A percentile compares a stretch with the other conserved stretches of the same genome.
Evolutionary conservation across 352 stramenopile species (phyloP).

Genomic region (Globisporangium echinulatum): DNA sequence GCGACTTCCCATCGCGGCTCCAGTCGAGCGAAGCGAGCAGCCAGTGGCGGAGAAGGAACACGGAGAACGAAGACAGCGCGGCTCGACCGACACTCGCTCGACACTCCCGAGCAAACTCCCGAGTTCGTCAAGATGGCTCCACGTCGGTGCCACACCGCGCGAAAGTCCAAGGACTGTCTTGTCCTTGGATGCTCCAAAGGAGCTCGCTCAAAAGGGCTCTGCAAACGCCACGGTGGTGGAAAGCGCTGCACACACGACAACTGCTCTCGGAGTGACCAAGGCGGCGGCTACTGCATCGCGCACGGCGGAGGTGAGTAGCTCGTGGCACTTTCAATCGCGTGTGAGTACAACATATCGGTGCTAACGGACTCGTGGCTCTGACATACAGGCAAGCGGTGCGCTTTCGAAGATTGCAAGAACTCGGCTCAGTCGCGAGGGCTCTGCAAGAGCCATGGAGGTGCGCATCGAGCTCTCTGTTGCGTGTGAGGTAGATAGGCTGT

Average conservation of each 20-base stretch:
- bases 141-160: conserved; percentile 26
- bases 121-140: not conserved
- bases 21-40: not conserved
- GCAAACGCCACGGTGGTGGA: conserved; percentile 80
- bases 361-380: too few relatives aligned
- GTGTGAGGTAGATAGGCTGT: not conserved
- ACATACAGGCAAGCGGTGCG: conserved; percentile 54
- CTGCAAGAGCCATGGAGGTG: conserved; percentile 85
- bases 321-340: too few relatives aligned
- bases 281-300: conserved; percentile 76
- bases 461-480: not conserved
- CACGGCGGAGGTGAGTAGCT: conserved; percentile 54
- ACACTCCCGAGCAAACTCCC: conserved; percentile 12
- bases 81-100: conserved; percentile 34
- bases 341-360: too few relatives aligned
- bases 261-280: conserved; percentile 75
- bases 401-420: conserved; percentile 58
- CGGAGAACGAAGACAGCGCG: not conserved
- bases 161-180: conserved; percentile 68
- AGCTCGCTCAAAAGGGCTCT: conserved; percentile 71
- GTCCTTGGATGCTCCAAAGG: conserved; percentile 67
- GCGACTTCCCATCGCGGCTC: not conserved
- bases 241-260: conserved; percentile 58
- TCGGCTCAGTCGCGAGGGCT: conserved; percentile 74
- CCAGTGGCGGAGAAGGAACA: not conserved